phyloP scores from a whole-genome alignment of 371 early-diverging fungal genomes.

The Apophysomyces variabilis region DNA sequence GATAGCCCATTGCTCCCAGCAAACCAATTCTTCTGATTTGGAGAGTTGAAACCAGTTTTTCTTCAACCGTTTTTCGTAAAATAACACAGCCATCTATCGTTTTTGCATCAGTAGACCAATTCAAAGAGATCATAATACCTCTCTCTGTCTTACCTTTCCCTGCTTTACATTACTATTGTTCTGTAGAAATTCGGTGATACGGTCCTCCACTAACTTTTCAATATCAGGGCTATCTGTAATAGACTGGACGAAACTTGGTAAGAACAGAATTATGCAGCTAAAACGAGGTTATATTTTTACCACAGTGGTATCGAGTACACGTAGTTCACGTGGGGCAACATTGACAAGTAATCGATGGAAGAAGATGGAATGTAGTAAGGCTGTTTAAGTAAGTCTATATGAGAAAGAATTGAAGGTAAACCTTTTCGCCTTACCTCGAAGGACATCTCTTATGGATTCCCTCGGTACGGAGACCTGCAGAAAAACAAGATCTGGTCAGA shows the following conservation, averaged over 20 bases:
- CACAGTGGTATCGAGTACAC: constrained; percentile 72
- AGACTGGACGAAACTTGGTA: constrained; percentile 24
- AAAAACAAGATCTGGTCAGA: constrained; percentile 6
- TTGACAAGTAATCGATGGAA: constrained; percentile 83
- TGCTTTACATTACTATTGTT: constrained; percentile 34
- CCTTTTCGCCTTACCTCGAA: constrained; percentile 55
- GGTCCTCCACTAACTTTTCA: constrained; percentile 46
- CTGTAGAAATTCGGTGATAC: constrained; percentile 42
- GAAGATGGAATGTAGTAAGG: constrained; percentile 83
- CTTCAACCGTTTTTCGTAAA: constrained; percentile 80
- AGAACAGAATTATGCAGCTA: constrained; percentile 5
- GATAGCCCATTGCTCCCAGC: constrained; percentile 92
- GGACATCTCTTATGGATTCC: constrained; percentile 63
- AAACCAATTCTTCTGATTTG: constrained; percentile 79
- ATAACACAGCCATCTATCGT: constrained; percentile 63
- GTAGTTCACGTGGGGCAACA: constrained; percentile 75
- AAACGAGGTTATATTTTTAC: constrained; percentile 44
- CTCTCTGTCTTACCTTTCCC: constrained; percentile 40
- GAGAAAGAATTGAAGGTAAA: neutral
- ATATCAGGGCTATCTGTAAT: constrained; percentile 45
- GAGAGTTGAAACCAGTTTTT: constrained; percentile 78
- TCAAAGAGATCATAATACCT: neutral
- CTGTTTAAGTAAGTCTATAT: constrained; percentile 32
- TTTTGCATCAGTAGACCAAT: neutral
- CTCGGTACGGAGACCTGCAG: constrained; percentile 58